Base-by-base conservation (phyloP, 768 basidiomycete species). In the Pleurotus citrinopileatus region DNA sequence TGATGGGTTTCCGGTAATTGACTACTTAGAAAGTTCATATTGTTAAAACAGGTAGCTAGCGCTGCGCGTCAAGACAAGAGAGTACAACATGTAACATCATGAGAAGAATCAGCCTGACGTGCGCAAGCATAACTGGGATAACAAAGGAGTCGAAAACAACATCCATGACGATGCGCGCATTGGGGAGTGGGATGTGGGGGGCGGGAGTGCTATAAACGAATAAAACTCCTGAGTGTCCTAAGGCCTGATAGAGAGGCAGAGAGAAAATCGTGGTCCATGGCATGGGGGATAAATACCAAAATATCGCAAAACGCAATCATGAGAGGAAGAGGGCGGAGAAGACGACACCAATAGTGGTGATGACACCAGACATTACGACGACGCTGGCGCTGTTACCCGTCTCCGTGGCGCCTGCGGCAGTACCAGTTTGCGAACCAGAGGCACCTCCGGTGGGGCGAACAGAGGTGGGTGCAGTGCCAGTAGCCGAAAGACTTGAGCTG, bases 251-350 rank as follows among this genome's bases (percentile, higher is more conserved):
- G n/a, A 6, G 17, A 45, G 15, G 43, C 8, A 13, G 43, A 23
- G 43, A 19, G 25, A 27, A 27, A 28, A 10, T 19, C 13, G 48
- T 37, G 19, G 12, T 9, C 17, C 7, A 40, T 19, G 38, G 7
- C 38, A 19, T 40, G 5, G 12, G 38, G 2, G 2, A 40, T 32
- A 13, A 6, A 13, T 6, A 6, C 29, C 29, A 32, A 6, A 32
- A 6, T 32, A 13, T 32, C 29, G 29, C 7, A 32, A 19, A 12
- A 19, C 12, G 25, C 19, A 23, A 51, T 59, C 45, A 62, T 57
- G 61, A 62, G 27, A 62, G 56, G 52, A 60, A 60, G 25, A 62
- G 52, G 5, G 59, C 61, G 10, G 61, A 60, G 55, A 62, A 60
- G 9, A 60, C 40, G 37, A 60, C 57, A 34, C 59, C 59, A 29